Evolutionary conservation across 164 flowering plant species (phyloP).

Genomic region (Akebia trifoliata): DNA sequence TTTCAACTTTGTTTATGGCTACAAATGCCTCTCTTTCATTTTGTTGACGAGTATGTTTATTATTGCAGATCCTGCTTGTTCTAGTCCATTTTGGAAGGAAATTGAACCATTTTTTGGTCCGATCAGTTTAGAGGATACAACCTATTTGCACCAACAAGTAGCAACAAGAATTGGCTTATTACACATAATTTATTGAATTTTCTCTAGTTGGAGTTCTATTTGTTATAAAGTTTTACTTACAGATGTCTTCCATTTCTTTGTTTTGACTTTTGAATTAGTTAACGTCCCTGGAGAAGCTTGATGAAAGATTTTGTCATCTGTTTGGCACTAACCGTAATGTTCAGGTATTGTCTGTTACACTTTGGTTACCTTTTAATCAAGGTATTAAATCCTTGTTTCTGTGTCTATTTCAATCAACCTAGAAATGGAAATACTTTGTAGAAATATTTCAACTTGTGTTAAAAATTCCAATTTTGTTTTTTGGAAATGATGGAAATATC

Average conservation of each 20-base stretch:
- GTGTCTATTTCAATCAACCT: no score
- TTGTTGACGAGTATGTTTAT: background rate
- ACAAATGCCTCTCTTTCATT: background rate
- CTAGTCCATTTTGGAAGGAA: conserved; percentile 73
- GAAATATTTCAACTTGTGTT: no score
- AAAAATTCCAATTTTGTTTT: no score
- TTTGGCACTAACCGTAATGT: background rate
- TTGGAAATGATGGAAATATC: no score
- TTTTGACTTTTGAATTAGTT: conserved; percentile 10
- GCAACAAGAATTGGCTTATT: background rate
- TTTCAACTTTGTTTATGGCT: background rate
- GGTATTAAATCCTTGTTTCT: no score
- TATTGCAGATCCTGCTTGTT: conserved; percentile 54
- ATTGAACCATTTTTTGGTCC: conserved; percentile 52
- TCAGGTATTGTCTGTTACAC: no score
- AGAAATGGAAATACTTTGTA: no score
- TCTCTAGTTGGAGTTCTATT: background rate
- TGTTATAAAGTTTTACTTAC: background rate
- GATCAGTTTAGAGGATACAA: conserved; percentile 37
- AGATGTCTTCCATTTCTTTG: background rate
- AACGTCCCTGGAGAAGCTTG: conserved; percentile 12
- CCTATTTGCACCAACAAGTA: conserved; percentile 64
- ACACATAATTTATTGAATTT: background rate
- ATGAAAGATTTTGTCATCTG: conserved; percentile 10
- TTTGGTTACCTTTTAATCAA: no score